Conservation (phyloP, 2,329 filamentous ascomycete species). For the Exserohilum rostratum region DNA sequence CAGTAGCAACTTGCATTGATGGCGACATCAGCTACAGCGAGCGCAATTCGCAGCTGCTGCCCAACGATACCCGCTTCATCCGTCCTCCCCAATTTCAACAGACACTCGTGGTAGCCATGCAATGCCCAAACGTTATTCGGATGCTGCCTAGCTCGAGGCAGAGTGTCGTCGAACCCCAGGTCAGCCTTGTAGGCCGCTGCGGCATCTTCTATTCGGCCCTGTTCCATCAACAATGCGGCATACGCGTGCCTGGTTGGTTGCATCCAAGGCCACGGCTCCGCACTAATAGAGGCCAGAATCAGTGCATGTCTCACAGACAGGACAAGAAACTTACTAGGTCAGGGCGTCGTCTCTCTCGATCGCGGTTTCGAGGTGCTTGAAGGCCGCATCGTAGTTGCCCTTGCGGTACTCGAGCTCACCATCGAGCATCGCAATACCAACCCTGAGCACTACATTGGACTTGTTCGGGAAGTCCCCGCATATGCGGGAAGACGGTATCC, state of each 20-base stretch:
- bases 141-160: constrained; percentile 70
- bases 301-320: background rate
- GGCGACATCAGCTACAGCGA: constrained; percentile 64
- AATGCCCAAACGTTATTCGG: constrained; percentile 78
- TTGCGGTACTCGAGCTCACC: constrained; percentile 76
- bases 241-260: constrained; percentile 74
- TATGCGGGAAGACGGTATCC: constrained; percentile 65
- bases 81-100: constrained; percentile 59
- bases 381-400: constrained; percentile 64
- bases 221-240: constrained; percentile 71
- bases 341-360: constrained; percentile 67
- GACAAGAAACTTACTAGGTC: constrained; percentile 54
- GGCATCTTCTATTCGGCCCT: constrained; percentile 56
- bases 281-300: constrained; percentile 33
- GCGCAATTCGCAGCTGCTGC: constrained; percentile 59
- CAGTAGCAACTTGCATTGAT: constrained; percentile 67
- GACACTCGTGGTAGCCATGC: constrained; percentile 74
- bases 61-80: constrained; percentile 57
- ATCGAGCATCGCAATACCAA: constrained; percentile 69
- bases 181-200: constrained; percentile 48
- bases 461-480: constrained; percentile 69
- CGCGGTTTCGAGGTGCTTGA: constrained; percentile 62
- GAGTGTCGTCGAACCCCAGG: constrained; percentile 53
- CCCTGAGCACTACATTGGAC: constrained; percentile 65
- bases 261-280: constrained; percentile 83